These are phyloP conservation scores for Echria macrotheca DNA, from an alignment of 495 filamentous ascomycete species.

Conservation along the genomic window DNA sequence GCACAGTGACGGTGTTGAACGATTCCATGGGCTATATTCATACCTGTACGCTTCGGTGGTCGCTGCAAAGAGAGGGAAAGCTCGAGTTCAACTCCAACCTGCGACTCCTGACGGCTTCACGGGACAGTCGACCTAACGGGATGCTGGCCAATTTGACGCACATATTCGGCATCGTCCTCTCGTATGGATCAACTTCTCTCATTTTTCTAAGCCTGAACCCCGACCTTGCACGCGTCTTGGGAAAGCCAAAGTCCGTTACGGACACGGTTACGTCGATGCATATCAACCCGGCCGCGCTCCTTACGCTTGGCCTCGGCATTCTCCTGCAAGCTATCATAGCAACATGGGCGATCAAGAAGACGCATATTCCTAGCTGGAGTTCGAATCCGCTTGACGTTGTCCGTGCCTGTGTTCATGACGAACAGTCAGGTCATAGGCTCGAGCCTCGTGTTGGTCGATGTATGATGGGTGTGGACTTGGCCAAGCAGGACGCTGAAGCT, in stretches of 20 bases:
- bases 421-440: constrained; percentile 17
- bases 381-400: constrained; percentile 33
- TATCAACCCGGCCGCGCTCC: constrained; percentile 29
- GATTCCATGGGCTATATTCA: constrained; percentile 39
- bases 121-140: constrained; percentile 20
- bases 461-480: constrained; percentile 29
- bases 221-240: constrained; percentile 16
- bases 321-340: constrained; percentile 30
- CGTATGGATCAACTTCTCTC: constrained; percentile 35
- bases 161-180: constrained; percentile 27
- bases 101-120: constrained; percentile 31
- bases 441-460: constrained; percentile 22
- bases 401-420: constrained; percentile 18
- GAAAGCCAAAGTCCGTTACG: constrained; percentile 6
- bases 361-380: constrained; percentile 30
- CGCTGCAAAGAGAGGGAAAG: constrained; percentile 35
- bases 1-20: constrained; percentile 29
- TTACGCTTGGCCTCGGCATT: constrained; percentile 31
- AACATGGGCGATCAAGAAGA: constrained; percentile 29
- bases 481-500: constrained; percentile 23
- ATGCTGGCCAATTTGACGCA: constrained; percentile 27
- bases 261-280: constrained; percentile 21
- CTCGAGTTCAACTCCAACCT: constrained; percentile 42
- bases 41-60: constrained; percentile 36
- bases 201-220: constrained; percentile 32